These are phyloP conservation scores for Zymoseptoria tritici DNA, from an alignment of 2,329 filamentous ascomycete genomes.

Conservation along the genomic window DNA sequence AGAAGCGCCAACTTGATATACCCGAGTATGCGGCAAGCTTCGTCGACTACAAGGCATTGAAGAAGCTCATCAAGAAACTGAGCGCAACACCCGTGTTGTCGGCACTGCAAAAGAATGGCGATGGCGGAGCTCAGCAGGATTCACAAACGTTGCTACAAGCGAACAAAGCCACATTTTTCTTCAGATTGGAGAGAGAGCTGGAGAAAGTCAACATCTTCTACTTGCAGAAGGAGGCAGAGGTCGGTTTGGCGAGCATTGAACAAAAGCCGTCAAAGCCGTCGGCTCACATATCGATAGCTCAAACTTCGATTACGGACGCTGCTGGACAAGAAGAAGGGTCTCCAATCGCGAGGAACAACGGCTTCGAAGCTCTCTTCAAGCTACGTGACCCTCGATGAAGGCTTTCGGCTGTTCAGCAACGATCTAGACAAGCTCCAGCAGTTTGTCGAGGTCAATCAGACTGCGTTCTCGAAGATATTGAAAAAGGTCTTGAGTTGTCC, in stretches of 20 bases:
- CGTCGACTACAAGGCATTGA: conserved; percentile 97
- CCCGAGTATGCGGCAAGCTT: conserved; percentile 99
- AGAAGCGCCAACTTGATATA: conserved; percentile 97
- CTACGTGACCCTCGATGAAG: conserved; percentile 91
- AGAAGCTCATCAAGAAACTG: conserved; percentile 99
- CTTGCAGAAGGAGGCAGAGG: conserved; percentile 94
- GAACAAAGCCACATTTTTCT: conserved; percentile 98
- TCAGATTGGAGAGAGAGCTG: conserved; percentile 90
- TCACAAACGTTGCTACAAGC: conserved; percentile 87
- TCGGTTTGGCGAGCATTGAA: conserved; percentile 38
- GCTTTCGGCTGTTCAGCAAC: conserved; percentile 93
- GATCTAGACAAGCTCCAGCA: conserved; percentile 95
- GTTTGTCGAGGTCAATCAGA: conserved; percentile 97
- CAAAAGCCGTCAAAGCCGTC: not conserved
- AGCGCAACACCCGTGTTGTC: conserved; percentile 81
- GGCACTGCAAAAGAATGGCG: conserved; percentile 57
- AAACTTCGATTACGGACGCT: conserved; percentile 87
- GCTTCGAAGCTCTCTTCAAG: conserved; percentile 84
- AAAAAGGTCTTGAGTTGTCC: conserved; percentile 61
- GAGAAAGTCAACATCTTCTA: conserved; percentile 99
- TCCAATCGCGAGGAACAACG: conserved; percentile 65
- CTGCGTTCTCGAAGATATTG: conserved; percentile 94
- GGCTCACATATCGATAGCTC: conserved; percentile 50
- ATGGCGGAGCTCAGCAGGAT: conserved; percentile 48
- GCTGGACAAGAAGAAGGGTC: conserved; percentile 86